phyloP scores from a whole-genome alignment of 345 rosid species.

The Rhizophora apiculata region DNA sequence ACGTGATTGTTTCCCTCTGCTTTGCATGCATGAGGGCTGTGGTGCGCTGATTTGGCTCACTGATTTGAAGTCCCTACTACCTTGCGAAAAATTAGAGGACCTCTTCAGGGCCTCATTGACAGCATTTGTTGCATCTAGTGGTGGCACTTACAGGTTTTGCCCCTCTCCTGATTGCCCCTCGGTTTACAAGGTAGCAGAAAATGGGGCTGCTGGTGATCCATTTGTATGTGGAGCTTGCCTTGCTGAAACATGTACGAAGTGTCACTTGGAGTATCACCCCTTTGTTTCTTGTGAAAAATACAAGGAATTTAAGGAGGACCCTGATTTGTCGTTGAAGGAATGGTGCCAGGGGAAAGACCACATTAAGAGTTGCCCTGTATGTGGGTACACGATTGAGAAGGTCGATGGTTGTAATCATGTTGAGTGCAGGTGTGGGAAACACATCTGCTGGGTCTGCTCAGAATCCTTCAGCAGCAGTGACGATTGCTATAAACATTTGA shows the following conservation, averaged over 20 bases:
- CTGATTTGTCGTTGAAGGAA: constrained; percentile 68
- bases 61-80: constrained; percentile 58
- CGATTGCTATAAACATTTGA: constrained; percentile 62
- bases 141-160: constrained; percentile 65
- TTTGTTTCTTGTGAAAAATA: constrained; percentile 68
- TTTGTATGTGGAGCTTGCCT: constrained; percentile 75
- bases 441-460: constrained; percentile 83
- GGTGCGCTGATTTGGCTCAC: constrained; percentile 44
- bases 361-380: constrained; percentile 68
- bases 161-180: constrained; percentile 89
- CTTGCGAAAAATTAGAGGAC: constrained; percentile 67
- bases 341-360: constrained; percentile 72
- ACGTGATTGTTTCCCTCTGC: constrained; percentile 60
- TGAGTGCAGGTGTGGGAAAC: constrained; percentile 73
- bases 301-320: constrained; percentile 65
- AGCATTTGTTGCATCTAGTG: constrained; percentile 59
- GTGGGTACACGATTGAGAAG: constrained; percentile 74
- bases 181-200: constrained; percentile 52
- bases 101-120: constrained; percentile 74
- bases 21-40: constrained; percentile 55
- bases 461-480: constrained; percentile 41
- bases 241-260: constrained; percentile 62
- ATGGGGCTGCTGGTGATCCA: constrained; percentile 35
- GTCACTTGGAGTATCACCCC: constrained; percentile 79
- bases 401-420: constrained; percentile 81